Evolutionary conservation across 345 rosid genomes (phyloP), one percentile per base, ranked within the genome.

Genomic region (Isatis tinctoria): DNA sequence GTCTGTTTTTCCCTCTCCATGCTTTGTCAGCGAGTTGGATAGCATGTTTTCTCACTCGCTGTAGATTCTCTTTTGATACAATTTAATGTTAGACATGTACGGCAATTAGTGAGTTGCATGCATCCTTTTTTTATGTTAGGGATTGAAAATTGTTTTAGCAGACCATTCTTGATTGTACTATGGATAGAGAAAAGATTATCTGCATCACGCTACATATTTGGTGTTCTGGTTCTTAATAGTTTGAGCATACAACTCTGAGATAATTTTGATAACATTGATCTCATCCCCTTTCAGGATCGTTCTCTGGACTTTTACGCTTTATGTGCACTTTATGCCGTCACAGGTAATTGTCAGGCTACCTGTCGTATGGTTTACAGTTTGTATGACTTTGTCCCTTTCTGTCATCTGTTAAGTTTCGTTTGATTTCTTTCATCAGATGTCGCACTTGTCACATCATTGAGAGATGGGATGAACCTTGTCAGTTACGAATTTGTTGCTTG

Each of bases 401-500:
- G 4, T n/a, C 16, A 71, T 57, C 32, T 77, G 48, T 49, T 16
- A 16, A 39, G 57, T 65, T 59, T 61, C 61, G 28, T 26, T 76
- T 10, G 61, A 36, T 52, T 41, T 40, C 30, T 28, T 73, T 73
- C 35, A 70, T 73, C 90, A 95, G 99, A 95, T 87, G 90, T 95
- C 61, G 94, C 98, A 60, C 97, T 95, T 20, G 99, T 95, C 41
- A 92, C 99, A 53, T 95, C 99, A 74, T 72, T 95, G 84, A 87
- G 99, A 84, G 99, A 95, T 78, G 99, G 99, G 74, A 95, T 95
- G 99, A 95, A 95, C 83, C 98, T 95, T 76, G 99, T 95, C 69
- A 95, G 98, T 75, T 96, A 92, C 64, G 99, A 96, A 79, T 96
- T 96, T 81, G 99, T 96, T 65, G 97, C 99, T 51, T 96, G 99